Evolutionary conservation across 2,329 filamentous ascomycete species (phyloP), one percentile per base, ranked within the genome.

Genomic region (Parafenestella ontariensis): DNA sequence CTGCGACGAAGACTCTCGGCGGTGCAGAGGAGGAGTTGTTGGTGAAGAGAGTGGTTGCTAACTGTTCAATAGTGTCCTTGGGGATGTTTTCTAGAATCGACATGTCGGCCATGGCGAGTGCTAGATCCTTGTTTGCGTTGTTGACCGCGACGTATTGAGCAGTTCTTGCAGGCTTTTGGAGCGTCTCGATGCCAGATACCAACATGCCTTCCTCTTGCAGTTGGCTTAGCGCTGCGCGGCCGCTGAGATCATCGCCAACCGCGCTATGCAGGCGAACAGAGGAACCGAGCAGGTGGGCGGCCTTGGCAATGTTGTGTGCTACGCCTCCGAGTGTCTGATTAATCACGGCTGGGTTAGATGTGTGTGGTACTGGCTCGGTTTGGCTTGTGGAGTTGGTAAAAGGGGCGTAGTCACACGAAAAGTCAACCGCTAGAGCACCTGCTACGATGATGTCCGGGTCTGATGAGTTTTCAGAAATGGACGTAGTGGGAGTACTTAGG

Each of bases 101-200:
- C 92, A 98, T 97, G 71, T 98, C 95, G 4, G 94, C 93, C 91
- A 97, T 96, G 41, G 92, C 94, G 59, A 97, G 77, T n/a, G 93
- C 83, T 2, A 99, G 85, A 59, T 93, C 89, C 74, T 92, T 96
- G 55, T 89, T 86, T 0, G 81, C 81, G 69, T 96, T 90, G 72
- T 98, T 99, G 61, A 98, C 81, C 15, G 94, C 90, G 3, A 98
- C 85, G 72, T 98, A 98, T 73, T 97, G 92, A 0, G 93, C 92
- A 1, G 94, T 98, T 51, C 90, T 84, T 28, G 82, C 82, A 2
- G 80, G 80, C 20, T 61, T 58, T 5, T 65, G 61, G 0, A 79
- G 61, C 0, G 67, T 71, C 36, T 70, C 83, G 46, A 97, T 85
- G 36, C 85, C 87, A 10, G 81, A 77, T 0, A 82, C 85, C 56